Evolutionary conservation across 140 eudicot genomes (phyloP).

Genomic region (Senecio squalidus): DNA sequence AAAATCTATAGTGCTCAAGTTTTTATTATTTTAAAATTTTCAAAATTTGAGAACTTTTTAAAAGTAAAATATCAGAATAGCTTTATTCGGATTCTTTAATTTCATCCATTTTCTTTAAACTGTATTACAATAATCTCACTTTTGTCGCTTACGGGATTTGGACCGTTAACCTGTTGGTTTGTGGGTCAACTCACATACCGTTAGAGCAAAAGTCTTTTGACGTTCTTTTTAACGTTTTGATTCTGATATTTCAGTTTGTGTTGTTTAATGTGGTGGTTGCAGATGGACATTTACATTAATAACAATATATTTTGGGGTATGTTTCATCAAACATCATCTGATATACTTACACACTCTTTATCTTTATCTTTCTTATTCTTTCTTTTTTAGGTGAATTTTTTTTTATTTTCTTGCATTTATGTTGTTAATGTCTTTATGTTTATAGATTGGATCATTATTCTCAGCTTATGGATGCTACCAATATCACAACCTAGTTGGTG

Average conservation of each 20-base stretch:
- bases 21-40: background rate
- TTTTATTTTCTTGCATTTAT: conserved; percentile 4
- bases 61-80: conserved; percentile 28
- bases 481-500: conserved; percentile 46
- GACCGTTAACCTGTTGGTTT: no score
- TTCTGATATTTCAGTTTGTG: conserved; percentile 24
- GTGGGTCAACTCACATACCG: no score
- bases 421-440: conserved; percentile 11
- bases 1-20: conserved; percentile 1
- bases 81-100: conserved; percentile 30
- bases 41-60: conserved; percentile 12
- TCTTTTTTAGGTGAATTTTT: background rate
- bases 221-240: conserved; percentile 15
- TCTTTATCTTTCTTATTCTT: conserved; percentile 21
- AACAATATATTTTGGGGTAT: conserved; percentile 89
- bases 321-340: conserved; percentile 25
- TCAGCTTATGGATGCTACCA: conserved; percentile 74
- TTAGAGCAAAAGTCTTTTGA: no score
- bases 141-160: no score
- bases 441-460: conserved; percentile 69
- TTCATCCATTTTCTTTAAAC: conserved; percentile 10
- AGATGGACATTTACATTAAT: conserved; percentile 94
- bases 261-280: conserved; percentile 27
- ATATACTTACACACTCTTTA: conserved; percentile 10
- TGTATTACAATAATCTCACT: no score